Evolutionary conservation across 352 stramenopile species (phyloP), one percentile per base, ranked within the genome.

Genomic region (Globisporangium nagaii): DNA sequence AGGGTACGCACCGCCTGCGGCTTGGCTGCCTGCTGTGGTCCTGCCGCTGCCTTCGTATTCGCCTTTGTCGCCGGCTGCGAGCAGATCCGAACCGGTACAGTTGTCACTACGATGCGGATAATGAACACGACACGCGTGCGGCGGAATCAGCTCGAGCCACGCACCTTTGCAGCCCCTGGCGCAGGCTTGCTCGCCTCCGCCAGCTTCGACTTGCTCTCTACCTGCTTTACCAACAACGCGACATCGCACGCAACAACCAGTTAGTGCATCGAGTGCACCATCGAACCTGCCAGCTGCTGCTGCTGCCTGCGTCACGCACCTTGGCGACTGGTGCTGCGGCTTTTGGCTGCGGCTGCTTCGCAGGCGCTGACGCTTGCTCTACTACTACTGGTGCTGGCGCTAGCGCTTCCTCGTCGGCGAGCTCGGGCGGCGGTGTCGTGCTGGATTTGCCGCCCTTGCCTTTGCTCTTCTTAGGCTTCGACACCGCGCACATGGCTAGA

Each of bases 381-480:
- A 15, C 54, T 28, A 39, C 31, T 57, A 41, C 28, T 43, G 59
- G 30, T 63, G 55, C 27, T 63, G 62, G 13, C 59, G 47, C 20
- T 56, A 35, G 25, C 64, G 48, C 39, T n/a, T n/a, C n/a, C 69
- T 66, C 28, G 46, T 47, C 36, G 25, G 31, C 55, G 44, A 52
- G n/a, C 42, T 39, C 42, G n/a, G 51, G 51, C 30, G 46, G 24
- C 20, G 53, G 45, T 25, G 48, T 45, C 36, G 34, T n/a, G 27
- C 45, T 24, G 12, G 49, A 36, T 19, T 41, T 35, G 39, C 28
- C 34, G 42, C 32, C 53, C 48, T 74, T 74, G 49, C 36, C 42
- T 59, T 88, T 88, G 56, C 53, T 75, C 58, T 89, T 89, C 66
- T 88, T 88, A 11, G 64, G 49, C 48, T 86, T 84, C 32, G 73